Evolutionary conservation across 176 grass and related monocot genomes (phyloP).

Genomic region (Bothriochloa decipiens): DNA sequence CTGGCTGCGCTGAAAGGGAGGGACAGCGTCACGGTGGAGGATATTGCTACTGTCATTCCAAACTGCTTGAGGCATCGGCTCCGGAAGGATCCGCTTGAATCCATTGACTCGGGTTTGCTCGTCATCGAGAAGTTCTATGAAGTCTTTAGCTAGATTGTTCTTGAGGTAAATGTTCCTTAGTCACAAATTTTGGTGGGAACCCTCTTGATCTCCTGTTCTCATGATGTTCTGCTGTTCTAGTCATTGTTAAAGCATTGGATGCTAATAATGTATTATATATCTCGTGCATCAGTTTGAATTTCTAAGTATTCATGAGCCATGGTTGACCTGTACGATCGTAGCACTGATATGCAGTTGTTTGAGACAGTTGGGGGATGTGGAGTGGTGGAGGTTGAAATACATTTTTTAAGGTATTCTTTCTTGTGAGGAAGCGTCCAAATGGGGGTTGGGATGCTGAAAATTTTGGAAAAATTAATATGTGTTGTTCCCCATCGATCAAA

Average conservation of each 20-base stretch:
- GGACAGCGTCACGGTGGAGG: constrained; percentile 79
- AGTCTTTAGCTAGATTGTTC: constrained; percentile 71
- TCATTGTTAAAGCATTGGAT: background rate
- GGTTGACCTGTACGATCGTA: background rate
- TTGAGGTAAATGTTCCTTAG: constrained; percentile 41
- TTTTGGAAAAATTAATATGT: background rate
- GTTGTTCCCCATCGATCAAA: background rate
- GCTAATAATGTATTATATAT: background rate
- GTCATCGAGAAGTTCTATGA: constrained; percentile 98
- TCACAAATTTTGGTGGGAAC: constrained; percentile 32
- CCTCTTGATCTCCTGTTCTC: constrained; percentile 27
- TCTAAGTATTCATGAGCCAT: background rate
- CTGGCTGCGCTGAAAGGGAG: constrained; percentile 89
- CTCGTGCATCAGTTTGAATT: constrained; percentile 8
- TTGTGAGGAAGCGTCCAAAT: background rate
- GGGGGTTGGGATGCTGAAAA: background rate
- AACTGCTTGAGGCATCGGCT: constrained; percentile 98
- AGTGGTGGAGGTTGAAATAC: background rate
- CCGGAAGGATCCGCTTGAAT: constrained; percentile 91
- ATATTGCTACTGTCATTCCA: constrained; percentile 93
- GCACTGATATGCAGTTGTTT: background rate
- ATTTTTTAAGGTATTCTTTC: background rate
- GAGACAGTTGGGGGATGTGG: background rate
- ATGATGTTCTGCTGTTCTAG: constrained; percentile 23
- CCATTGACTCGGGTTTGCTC: constrained; percentile 92